phyloP scores from a whole-genome alignment of 1,284 basidiomycete species.

The Polyporus tsugae region DNA sequence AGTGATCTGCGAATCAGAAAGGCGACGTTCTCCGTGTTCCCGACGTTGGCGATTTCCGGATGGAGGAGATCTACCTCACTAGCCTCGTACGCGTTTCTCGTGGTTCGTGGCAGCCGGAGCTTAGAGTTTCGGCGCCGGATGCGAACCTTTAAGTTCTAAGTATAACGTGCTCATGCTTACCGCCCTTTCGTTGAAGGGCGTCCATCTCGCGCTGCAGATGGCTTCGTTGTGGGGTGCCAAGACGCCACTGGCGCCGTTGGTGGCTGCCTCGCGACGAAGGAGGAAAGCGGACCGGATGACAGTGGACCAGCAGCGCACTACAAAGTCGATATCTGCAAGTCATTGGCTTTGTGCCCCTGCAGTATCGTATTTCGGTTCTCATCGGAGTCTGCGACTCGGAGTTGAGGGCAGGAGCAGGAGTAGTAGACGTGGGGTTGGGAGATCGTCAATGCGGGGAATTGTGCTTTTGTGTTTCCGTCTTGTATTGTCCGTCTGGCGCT shows the following conservation, averaged over 20 bases:
- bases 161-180: background rate
- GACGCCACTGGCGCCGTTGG: no score
- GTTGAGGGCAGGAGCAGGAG: background rate
- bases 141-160: background rate
- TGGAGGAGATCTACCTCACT: conserved; percentile 11
- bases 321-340: background rate
- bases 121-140: background rate
- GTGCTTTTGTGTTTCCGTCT: background rate
- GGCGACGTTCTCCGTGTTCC: background rate
- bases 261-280: background rate
- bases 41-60: background rate
- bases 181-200: conserved; percentile 1
- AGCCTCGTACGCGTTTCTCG: conserved; percentile 20
- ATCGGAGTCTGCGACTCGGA: background rate
- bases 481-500: background rate
- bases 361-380: background rate
- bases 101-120: conserved; percentile 29
- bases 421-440: background rate
- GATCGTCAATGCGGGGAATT: background rate
- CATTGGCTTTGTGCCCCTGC: background rate
- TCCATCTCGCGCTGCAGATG: background rate
- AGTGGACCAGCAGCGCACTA: background rate
- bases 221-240: background rate
- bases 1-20: background rate
- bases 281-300: background rate